A percentile compares a stretch with the other conserved stretches of the same genome.
These are phyloP conservation scores for Cladosporium sphaerospermum DNA, from an alignment of 2,329 filamentous ascomycete genomes.

Conservation along the genomic window DNA sequence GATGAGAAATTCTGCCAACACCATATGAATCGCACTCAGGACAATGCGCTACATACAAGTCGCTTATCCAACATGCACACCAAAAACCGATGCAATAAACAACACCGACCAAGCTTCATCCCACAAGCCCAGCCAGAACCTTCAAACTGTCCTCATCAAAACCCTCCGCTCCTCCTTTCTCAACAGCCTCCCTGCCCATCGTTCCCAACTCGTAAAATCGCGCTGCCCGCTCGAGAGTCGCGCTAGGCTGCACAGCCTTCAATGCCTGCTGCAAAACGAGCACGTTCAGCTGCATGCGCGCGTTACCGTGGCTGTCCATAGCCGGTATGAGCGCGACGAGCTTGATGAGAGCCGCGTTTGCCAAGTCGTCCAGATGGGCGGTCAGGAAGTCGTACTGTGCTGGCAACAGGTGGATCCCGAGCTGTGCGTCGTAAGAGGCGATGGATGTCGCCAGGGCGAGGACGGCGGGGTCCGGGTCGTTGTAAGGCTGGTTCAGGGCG, in stretches of 20 bases:
- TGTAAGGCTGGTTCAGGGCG: conserved; percentile 62
- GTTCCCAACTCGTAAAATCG: conserved; percentile 67
- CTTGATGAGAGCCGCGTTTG: conserved; percentile 68
- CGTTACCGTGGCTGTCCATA: conserved; percentile 78
- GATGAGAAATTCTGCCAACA: too few species aligned
- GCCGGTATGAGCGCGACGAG: conserved; percentile 66
- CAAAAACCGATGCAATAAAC: too few species aligned
- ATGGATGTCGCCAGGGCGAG: conserved; percentile 78
- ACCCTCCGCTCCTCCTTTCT: conserved; percentile 24
- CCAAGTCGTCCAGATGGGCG: conserved; percentile 66
- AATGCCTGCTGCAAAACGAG: conserved; percentile 93
- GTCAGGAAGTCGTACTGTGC: conserved; percentile 67
- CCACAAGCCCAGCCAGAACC: conserved; percentile 34
- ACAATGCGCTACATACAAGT: too few species aligned
- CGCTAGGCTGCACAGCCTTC: conserved; percentile 72
- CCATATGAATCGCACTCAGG: too few species aligned
- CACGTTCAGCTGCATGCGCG: conserved; percentile 89
- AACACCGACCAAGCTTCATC: background rate
- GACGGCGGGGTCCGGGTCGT: conserved; percentile 72
- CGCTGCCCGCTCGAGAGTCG: conserved; percentile 57
- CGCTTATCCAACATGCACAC: too few species aligned
- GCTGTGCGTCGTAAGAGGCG: conserved; percentile 79
- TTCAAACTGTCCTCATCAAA: conserved; percentile 36
- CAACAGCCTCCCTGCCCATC: conserved; percentile 43
- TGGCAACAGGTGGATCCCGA: conserved; percentile 64